A percentile compares a stretch with the other conserved stretches of the same genome.
Evolutionary conservation across 108 stramenopile species (phyloP).

Genomic region (Cyclotella sp.): DNA sequence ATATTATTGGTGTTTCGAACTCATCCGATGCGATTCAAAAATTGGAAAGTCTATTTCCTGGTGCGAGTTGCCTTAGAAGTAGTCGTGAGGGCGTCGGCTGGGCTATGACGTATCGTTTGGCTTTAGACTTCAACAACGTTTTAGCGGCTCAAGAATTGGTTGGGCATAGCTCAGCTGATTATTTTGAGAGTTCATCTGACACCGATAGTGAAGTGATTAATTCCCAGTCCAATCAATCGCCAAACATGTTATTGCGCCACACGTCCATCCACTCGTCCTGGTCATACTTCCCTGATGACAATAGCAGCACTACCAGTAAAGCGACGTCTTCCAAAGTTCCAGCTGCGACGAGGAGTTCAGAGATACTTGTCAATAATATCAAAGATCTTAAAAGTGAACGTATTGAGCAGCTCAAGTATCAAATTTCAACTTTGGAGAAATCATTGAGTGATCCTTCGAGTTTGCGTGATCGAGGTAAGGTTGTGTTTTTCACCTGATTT

Average conservation of each 20-base stretch:
- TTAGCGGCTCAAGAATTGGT: slow-evolving; percentile 6
- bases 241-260: slow-evolving; percentile 17
- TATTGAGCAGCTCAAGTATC: slow-evolving; percentile 52
- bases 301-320: not conserved
- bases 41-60: not conserved
- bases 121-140: slow-evolving; percentile 23
- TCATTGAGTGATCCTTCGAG: slow-evolving; percentile 64
- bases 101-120: slow-evolving; percentile 33
- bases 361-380: not conserved
- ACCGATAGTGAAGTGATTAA: not conserved
- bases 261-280: slow-evolving; percentile 52
- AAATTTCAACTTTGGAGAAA: slow-evolving; percentile 56
- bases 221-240: not conserved
- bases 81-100: not conserved
- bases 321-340: slow-evolving; percentile 14
- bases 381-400: not conserved
- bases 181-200: not conserved
- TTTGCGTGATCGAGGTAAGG: slow-evolving; percentile 51
- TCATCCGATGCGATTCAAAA: slow-evolving; percentile 5
- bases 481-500: not conserved
- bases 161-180: not conserved
- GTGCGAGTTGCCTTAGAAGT: not conserved
- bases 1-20: not conserved
- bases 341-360: slow-evolving; percentile 3
- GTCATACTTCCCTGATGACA: slow-evolving; percentile 34